Percentiles rank a stretch among this genome's conserved stretches.
phyloP scores from a whole-genome alignment of 305 asterid genomes.

The Plantago lanceolata region DNA sequence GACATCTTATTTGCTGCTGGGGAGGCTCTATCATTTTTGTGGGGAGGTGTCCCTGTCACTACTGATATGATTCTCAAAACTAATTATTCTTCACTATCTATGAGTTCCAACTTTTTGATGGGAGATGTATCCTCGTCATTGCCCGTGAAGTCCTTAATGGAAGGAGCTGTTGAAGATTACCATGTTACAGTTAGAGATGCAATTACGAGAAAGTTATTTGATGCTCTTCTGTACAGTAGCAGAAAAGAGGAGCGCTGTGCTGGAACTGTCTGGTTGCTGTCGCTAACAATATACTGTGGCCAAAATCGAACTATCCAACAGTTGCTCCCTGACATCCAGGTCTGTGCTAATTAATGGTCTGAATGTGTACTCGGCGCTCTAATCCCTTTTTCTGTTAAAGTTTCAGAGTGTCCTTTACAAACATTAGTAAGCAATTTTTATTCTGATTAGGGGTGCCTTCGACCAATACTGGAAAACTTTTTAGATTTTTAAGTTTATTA shows the following conservation, averaged over 20 bases:
- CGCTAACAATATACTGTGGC: slow-evolving; percentile 91
- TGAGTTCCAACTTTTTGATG: slow-evolving; percentile 87
- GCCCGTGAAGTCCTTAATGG: slow-evolving; percentile 37
- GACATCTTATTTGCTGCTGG: slow-evolving; percentile 98
- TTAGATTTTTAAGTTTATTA: slow-evolving; percentile 17
- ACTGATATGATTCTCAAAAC: slow-evolving; percentile 76
- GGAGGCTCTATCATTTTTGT: slow-evolving; percentile 93
- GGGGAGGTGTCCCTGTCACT: slow-evolving; percentile 99
- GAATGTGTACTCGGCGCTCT: slow-evolving; percentile 3
- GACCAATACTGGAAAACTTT: too few relatives aligned
- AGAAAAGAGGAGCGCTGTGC: slow-evolving; percentile 98
- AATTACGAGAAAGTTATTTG: slow-evolving; percentile 84
- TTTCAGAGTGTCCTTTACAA: background rate
- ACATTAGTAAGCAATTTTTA: slow-evolving; percentile 17
- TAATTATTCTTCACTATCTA: slow-evolving; percentile 84
- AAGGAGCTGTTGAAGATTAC: slow-evolving; percentile 52
- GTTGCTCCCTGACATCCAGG: slow-evolving; percentile 99
- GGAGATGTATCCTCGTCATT: slow-evolving; percentile 64
- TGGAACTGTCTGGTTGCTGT: slow-evolving; percentile 97
- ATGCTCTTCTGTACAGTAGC: slow-evolving; percentile 78
- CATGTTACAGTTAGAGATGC: slow-evolving; percentile 73
- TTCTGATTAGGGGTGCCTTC: slow-evolving; percentile 8
- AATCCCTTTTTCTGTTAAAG: slow-evolving; percentile 15
- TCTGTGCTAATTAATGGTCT: slow-evolving; percentile 33
- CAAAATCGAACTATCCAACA: slow-evolving; percentile 70